These are phyloP conservation scores for Pythium phragmiticola DNA, from an alignment of 352 stramenopile species.

Conservation along the genomic window DNA sequence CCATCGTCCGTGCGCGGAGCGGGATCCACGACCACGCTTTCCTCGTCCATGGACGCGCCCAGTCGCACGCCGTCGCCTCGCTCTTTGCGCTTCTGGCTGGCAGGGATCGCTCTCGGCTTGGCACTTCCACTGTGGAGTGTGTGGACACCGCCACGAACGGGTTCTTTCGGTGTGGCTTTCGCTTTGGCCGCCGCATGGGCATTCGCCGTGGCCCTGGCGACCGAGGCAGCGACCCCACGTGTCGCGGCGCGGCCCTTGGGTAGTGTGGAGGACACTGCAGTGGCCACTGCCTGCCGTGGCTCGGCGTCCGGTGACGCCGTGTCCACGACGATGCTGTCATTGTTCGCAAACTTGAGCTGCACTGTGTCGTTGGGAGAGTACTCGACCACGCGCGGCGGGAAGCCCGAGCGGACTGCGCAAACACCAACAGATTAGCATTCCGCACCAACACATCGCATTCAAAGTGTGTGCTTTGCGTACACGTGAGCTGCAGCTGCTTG, in stretches of 20 bases:
- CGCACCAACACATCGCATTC: too few relatives aligned
- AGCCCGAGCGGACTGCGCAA: slow-evolving; percentile 58
- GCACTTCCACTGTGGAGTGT: slow-evolving; percentile 37
- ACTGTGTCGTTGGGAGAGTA: slow-evolving; percentile 38
- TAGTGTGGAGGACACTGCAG: neutral
- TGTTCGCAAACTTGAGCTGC: slow-evolving; percentile 52
- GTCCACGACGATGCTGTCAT: slow-evolving; percentile 72
- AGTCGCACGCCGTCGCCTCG: slow-evolving; percentile 53
- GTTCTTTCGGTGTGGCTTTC: slow-evolving; percentile 11
- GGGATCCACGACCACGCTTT: slow-evolving; percentile 17
- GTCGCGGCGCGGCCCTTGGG: slow-evolving; percentile 11
- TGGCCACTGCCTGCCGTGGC: slow-evolving; percentile 19
- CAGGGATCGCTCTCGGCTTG: slow-evolving; percentile 2
- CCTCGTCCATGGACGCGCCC: slow-evolving; percentile 46
- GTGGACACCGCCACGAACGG: slow-evolving; percentile 41
- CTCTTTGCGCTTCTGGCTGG: slow-evolving; percentile 29
- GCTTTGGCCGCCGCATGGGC: neutral
- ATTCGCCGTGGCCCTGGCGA: slow-evolving; percentile 13
- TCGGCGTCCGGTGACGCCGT: slow-evolving; percentile 21
- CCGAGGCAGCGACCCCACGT: slow-evolving; percentile 22
- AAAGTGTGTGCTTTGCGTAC: slow-evolving; percentile 30
- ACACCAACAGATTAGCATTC: neutral
- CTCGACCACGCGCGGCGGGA: slow-evolving; percentile 50
- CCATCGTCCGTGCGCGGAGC: neutral
- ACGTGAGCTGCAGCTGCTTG: slow-evolving; percentile 36